Percentiles rank a stretch among this genome's conserved stretches.
phyloP scores from a whole-genome alignment of 805 yeast genomes.

The Hanseniaspora thailandica region DNA sequence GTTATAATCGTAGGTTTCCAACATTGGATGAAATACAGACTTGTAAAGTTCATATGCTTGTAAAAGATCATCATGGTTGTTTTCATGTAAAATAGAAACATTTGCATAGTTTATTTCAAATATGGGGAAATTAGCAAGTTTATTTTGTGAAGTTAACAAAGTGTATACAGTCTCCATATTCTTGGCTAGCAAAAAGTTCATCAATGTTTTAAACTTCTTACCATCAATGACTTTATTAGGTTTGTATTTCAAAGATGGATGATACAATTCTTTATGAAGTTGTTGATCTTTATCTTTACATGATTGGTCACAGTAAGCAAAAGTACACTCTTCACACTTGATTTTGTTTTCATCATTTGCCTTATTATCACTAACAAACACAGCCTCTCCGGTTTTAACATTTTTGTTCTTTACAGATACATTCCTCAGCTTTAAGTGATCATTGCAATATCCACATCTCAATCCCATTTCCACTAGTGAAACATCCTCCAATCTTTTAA shows the following conservation, averaged over 20 bases:
- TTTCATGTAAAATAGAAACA: neutral
- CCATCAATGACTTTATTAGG: conserved; percentile 39
- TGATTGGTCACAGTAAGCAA: conserved; percentile 55
- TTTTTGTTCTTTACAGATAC: neutral
- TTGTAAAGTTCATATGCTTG: neutral
- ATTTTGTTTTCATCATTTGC: conserved; percentile 26
- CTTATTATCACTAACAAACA: too few species aligned
- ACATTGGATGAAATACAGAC: neutral
- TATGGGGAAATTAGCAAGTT: neutral
- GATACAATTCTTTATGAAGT: conserved; percentile 48
- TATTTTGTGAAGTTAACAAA: neutral
- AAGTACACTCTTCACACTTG: conserved; percentile 53
- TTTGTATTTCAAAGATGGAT: conserved; percentile 32
- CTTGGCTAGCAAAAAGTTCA: neutral
- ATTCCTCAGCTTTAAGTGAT: neutral
- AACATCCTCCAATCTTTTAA: conserved; percentile 1
- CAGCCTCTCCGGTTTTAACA: neutral
- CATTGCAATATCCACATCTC: conserved; percentile 6
- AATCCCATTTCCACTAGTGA: conserved; percentile 10
- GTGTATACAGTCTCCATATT: conserved; percentile 6
- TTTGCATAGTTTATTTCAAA: neutral
- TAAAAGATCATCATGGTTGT: neutral
- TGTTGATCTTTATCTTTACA: conserved; percentile 43
- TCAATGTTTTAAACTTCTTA: conserved; percentile 37
- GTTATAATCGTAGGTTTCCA: neutral